These are phyloP conservation scores for Mariannaea elegans DNA, from an alignment of 2,329 filamentous ascomycete genomes.

Conservation along the genomic window DNA sequence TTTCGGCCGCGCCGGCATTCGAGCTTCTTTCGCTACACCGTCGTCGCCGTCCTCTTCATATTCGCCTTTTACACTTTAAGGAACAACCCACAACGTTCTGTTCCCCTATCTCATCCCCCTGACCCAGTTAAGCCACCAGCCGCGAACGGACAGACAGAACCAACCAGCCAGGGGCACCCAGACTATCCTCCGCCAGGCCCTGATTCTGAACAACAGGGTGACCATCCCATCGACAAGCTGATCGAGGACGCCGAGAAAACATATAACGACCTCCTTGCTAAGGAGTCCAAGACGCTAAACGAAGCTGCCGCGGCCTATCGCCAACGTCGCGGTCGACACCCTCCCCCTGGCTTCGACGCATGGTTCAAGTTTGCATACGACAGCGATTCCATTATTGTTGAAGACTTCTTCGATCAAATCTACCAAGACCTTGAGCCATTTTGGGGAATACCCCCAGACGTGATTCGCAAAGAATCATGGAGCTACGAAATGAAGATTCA, in stretches of 20 bases:
- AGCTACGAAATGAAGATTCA: constrained; percentile 70
- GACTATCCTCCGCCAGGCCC: constrained; percentile 14
- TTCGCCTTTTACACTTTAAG: constrained; percentile 43
- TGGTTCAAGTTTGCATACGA: constrained; percentile 67
- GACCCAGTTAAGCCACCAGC: neutral
- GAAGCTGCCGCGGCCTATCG: constrained; percentile 68
- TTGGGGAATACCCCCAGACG: constrained; percentile 60
- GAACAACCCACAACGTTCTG: neutral
- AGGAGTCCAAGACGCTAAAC: constrained; percentile 59
- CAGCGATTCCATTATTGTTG: constrained; percentile 63
- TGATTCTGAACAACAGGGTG: constrained; percentile 9
- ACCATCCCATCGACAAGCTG: constrained; percentile 63
- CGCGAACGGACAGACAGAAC: neutral
- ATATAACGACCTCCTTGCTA: constrained; percentile 51
- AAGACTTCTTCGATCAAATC: constrained; percentile 72
- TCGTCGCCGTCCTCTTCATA: constrained; percentile 49
- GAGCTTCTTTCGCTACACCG: constrained; percentile 52
- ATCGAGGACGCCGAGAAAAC: constrained; percentile 55
- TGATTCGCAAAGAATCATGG: constrained; percentile 60
- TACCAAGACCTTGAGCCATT: constrained; percentile 68
- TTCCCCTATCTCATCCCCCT: neutral
- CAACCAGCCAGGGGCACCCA: neutral
- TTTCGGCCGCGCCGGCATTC: constrained; percentile 55
- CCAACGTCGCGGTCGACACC: constrained; percentile 65
- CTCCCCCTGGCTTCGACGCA: constrained; percentile 68